phyloP scores from a whole-genome alignment of 495 filamentous ascomycete species.

The Penicillium pancosmium region DNA sequence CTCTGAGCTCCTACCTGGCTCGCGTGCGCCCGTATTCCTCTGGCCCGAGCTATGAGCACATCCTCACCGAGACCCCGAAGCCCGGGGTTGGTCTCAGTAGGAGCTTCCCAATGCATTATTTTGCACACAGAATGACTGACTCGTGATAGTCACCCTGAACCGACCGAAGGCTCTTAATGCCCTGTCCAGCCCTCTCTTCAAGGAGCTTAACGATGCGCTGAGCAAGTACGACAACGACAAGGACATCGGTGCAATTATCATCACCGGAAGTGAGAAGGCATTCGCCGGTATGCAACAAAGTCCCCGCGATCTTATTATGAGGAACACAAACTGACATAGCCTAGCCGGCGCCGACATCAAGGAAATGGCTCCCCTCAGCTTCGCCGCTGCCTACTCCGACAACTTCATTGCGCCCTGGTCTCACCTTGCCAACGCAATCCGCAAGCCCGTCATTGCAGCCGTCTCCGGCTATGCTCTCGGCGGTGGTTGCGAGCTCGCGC shows the following conservation, averaged over 20 bases:
- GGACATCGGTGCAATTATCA: slow-evolving; percentile 72
- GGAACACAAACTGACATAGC: slow-evolving; percentile 6
- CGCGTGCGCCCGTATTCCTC: slow-evolving; percentile 60
- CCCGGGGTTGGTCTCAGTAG: slow-evolving; percentile 88
- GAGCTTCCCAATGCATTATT: slow-evolving; percentile 14
- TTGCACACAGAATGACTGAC: slow-evolving; percentile 10
- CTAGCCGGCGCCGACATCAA: slow-evolving; percentile 95
- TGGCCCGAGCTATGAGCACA: slow-evolving; percentile 70
- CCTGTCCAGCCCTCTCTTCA: slow-evolving; percentile 82
- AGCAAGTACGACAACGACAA: slow-evolving; percentile 69
- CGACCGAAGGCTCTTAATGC: slow-evolving; percentile 95
- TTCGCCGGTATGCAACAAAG: slow-evolving; percentile 64
- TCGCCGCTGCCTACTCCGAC: slow-evolving; percentile 76
- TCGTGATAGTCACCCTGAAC: slow-evolving; percentile 78
- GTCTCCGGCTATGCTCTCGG: slow-evolving; percentile 94
- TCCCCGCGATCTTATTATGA: background rate
- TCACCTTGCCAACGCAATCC: slow-evolving; percentile 72
- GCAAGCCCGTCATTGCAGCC: slow-evolving; percentile 90
- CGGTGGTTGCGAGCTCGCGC: slow-evolving; percentile 94
- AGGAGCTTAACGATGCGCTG: slow-evolving; percentile 85
- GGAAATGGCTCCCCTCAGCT: slow-evolving; percentile 92
- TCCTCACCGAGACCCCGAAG: slow-evolving; percentile 78
- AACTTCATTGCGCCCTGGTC: slow-evolving; percentile 97
- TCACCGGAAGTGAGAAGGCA: slow-evolving; percentile 84
- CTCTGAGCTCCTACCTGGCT: slow-evolving; percentile 50